Evolutionary conservation across 371 early-diverging fungal genomes (phyloP), one percentile per base, ranked within the genome.

Genomic region (Actinomucor elegans): DNA sequence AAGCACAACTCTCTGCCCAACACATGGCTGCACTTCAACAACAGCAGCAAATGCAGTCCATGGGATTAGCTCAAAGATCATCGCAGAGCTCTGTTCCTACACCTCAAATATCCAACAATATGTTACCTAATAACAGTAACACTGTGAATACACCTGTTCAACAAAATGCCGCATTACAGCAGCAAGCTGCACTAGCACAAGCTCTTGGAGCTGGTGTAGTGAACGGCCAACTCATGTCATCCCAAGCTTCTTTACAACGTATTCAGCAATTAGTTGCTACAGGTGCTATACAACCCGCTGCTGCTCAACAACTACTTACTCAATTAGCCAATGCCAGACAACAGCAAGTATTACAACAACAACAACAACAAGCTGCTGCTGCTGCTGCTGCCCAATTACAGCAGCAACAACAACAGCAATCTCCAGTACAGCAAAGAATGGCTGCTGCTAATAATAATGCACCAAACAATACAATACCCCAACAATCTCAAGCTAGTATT

Each of bases 251-350:
- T 4, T 37, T 66, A 8, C 76, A 71, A 23, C 64, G 62, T 20
- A 71, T 75, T 5, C 72, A 69, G 17, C 60, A 65, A 24, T 42
- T 72, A 15, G 55, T 70, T n/a, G 53, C 55, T 9, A 17, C 58
- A 9, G 61, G 66, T 15, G 54, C 54, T 17, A 48, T 71, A 27
- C 64, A 71, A 12, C 29, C 61, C 7, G 61, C 64, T 8, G 55
- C 58, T 28, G 71, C 69, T 11, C 71, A 71, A 34, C 65, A 69
- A 49, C 50, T 67, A 43, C 42, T 55, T 37, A 67, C 46, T 24
- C 81, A 65, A 32, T 52, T 60, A 21, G 58, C 44, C 32, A 63
- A 34, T 52, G 48, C 57, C 38, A 64, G 53, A 10, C 49, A 50
- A 24, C 64, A 52, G 28, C 55, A 44, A 21, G 23, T 7, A 10